Evolutionary conservation across 139 green algal species (phyloP).

Genomic region (Chloropicon primus): DNA sequence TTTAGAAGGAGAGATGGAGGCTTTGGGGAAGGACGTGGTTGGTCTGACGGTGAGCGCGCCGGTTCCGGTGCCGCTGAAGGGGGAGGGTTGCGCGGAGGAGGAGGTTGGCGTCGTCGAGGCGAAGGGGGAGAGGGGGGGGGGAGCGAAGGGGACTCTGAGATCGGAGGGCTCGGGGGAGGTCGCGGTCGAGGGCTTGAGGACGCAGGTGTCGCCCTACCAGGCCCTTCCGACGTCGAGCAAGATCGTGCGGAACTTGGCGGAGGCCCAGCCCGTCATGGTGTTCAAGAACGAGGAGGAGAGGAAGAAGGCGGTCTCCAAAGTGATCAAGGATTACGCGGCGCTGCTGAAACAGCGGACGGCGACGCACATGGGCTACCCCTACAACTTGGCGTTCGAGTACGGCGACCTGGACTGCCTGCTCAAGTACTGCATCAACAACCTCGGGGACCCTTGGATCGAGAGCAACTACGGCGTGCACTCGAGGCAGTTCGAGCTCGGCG

Average conservation of each 20-base stretch:
- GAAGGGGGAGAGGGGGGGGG: not conserved
- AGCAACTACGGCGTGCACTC: constrained; percentile 67
- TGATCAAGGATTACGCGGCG: not conserved
- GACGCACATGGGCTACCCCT: constrained; percentile 59
- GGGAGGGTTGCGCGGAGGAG: not conserved
- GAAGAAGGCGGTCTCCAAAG: not conserved
- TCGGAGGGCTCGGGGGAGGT: too few relatives aligned
- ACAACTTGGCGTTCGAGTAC: constrained; percentile 99
- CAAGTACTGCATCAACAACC: constrained; percentile 94
- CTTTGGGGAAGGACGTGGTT: not conserved
- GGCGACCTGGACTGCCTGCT: constrained; percentile 63
- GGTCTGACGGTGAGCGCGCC: not conserved
- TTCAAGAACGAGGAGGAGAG: not conserved
- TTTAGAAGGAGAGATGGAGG: too few relatives aligned
- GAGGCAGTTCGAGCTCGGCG: constrained; percentile 49
- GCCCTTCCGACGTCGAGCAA: not conserved
- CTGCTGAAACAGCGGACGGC: not conserved
- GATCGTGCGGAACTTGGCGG: not conserved
- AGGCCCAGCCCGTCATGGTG: not conserved
- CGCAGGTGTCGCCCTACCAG: not conserved
- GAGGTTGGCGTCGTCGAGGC: not conserved
- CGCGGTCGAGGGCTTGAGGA: too few relatives aligned
- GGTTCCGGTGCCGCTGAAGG: not conserved
- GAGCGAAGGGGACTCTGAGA: too few relatives aligned
- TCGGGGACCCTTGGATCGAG: constrained; percentile 94